A percentile compares a stretch with the other conserved stretches of the same genome.
Evolutionary conservation across 306 rosid genomes (phyloP).

Genomic region (Quercus alba): DNA sequence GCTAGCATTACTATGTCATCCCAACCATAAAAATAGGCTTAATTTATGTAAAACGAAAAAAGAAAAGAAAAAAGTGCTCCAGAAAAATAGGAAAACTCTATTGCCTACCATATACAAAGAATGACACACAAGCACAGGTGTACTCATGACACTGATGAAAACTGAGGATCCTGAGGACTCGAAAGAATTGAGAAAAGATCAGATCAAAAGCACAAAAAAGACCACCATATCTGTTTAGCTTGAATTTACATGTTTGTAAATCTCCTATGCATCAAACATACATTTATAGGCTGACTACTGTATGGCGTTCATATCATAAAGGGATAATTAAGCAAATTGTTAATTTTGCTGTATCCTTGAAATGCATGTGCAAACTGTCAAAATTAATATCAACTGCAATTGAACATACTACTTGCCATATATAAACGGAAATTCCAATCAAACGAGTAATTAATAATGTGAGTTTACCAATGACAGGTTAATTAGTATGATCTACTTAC

Average conservation of each 20-base stretch:
- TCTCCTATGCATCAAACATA: not conserved
- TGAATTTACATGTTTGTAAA: not conserved
- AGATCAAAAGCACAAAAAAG: not conserved
- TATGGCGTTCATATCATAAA: not conserved
- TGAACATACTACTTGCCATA: not conserved
- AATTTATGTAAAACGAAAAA: not conserved
- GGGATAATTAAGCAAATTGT: not conserved
- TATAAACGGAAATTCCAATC: not conserved
- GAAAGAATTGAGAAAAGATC: not conserved
- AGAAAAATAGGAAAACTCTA: not conserved
- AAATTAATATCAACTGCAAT: not conserved
- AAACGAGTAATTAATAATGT: conserved; percentile 3
- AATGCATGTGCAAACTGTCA: not conserved
- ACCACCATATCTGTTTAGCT: not conserved
- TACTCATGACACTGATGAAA: not conserved
- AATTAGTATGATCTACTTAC: conserved; percentile 49
- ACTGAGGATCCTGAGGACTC: not conserved
- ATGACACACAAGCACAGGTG: not conserved
- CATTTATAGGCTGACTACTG: not conserved
- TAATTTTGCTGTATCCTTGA: not conserved
- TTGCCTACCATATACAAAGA: not conserved
- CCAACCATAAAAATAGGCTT: not conserved
- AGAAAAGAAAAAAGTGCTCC: not conserved
- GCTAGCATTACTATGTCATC: not conserved
- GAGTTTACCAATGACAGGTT: conserved; percentile 5